phyloP scores from a whole-genome alignment of 768 basidiomycete genomes.

The Suillus bovinus region DNA sequence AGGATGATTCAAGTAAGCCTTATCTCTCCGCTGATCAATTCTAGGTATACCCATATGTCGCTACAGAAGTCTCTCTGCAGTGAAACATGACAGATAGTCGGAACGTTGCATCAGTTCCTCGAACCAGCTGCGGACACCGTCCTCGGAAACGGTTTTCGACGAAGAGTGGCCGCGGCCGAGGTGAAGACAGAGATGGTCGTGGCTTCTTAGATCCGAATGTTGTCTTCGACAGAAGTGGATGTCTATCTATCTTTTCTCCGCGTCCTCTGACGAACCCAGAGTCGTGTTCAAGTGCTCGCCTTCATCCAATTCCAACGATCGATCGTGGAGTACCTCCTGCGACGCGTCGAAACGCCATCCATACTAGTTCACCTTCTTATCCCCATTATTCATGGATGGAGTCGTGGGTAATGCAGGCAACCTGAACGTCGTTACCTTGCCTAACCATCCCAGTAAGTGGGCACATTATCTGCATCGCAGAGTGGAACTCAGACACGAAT shows the following conservation, averaged over 20 bases:
- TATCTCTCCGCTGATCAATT: not conserved
- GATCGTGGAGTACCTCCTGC: conserved; percentile 78
- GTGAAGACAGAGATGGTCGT: conserved; percentile 88
- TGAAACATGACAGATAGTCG: conserved; percentile 93
- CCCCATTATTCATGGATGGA: conserved; percentile 90
- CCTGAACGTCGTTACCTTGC: no score
- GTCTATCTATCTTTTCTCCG: conserved; percentile 15
- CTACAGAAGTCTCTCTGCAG: conserved; percentile 94
- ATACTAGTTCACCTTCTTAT: conserved; percentile 80
- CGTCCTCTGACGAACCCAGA: conserved; percentile 18
- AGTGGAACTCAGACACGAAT: no score
- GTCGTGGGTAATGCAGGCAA: conserved; percentile 68
- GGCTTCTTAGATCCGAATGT: conserved; percentile 90
- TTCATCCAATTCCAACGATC: conserved; percentile 85
- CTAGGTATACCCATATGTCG: conserved; percentile 88
- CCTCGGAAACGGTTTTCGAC: conserved; percentile 92
- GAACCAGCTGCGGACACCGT: conserved; percentile 73
- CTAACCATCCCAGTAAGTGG: no score
- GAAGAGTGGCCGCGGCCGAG: no score
- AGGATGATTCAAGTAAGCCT: conserved; percentile 71
- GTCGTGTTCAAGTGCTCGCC: conserved; percentile 71
- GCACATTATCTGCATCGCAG: no score
- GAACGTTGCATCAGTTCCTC: conserved; percentile 78
- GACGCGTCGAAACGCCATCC: conserved; percentile 84
- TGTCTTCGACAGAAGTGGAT: conserved; percentile 83